phyloP scores from a whole-genome alignment of 2,329 filamentous ascomycete genomes.

The Diplodia sapinea region DNA sequence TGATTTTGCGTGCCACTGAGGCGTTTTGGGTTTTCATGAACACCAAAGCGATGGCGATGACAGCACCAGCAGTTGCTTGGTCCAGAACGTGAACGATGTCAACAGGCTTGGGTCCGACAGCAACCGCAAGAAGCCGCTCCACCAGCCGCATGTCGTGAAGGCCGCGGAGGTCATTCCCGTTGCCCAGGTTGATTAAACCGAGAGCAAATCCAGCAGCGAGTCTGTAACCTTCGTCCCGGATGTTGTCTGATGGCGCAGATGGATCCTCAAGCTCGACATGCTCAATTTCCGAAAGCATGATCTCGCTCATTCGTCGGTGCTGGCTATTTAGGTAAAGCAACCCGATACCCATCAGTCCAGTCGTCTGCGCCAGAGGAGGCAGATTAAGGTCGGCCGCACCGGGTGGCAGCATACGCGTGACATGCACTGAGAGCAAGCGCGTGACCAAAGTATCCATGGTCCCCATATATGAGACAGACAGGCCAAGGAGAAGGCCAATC shows the following conservation, averaged over 20 bases:
- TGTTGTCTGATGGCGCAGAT: slow-evolving; percentile 69
- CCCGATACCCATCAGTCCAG: slow-evolving; percentile 95
- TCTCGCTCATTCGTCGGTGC: slow-evolving; percentile 97
- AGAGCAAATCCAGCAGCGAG: slow-evolving; percentile 92
- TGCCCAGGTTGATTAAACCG: slow-evolving; percentile 92
- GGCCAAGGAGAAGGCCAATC: slow-evolving; percentile 87
- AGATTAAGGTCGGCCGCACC: slow-evolving; percentile 94
- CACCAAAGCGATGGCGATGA: slow-evolving; percentile 86
- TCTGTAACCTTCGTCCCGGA: slow-evolving; percentile 95
- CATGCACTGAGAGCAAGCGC: slow-evolving; percentile 89
- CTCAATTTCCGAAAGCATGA: slow-evolving; percentile 97
- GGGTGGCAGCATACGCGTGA: slow-evolving; percentile 89
- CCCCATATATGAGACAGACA: slow-evolving; percentile 91
- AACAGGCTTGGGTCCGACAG: slow-evolving; percentile 87
- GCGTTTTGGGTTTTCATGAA: slow-evolving; percentile 97
- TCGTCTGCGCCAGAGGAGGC: slow-evolving; percentile 90
- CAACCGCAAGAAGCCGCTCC: slow-evolving; percentile 83
- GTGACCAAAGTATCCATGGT: slow-evolving; percentile 98
- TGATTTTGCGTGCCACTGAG: slow-evolving; percentile 86
- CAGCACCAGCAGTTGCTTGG: slow-evolving; percentile 89
- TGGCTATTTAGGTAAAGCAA: slow-evolving; percentile 93
- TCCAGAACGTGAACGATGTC: slow-evolving; percentile 92
- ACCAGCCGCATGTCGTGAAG: slow-evolving; percentile 93
- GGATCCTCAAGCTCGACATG: slow-evolving; percentile 81
- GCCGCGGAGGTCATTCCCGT: slow-evolving; percentile 84